phyloP scores from a whole-genome alignment of 352 stramenopile genomes.

The Globisporangium splendens region DNA sequence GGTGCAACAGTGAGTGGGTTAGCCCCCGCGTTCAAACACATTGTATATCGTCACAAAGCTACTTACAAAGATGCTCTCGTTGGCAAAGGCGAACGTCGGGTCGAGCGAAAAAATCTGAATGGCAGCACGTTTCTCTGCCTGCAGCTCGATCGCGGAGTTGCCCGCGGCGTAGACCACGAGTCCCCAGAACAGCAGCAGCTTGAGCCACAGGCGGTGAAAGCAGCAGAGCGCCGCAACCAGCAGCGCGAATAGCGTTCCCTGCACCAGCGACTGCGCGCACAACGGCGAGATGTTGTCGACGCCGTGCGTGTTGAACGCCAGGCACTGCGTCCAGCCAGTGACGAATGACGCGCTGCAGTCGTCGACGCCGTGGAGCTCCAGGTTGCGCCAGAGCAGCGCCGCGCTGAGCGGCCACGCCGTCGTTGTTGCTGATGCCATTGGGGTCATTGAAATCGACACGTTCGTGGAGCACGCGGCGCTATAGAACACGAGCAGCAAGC shows the following conservation, averaged over 20 bases:
- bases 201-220: constrained; percentile 64
- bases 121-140: constrained; percentile 43
- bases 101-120: constrained; percentile 71
- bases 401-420: too few relatives aligned
- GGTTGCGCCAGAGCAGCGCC: constrained; percentile 22
- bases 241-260: constrained; percentile 15
- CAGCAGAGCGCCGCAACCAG: constrained; percentile 23
- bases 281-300: constrained; percentile 4
- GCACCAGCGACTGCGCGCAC: constrained; percentile 15
- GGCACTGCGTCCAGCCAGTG: constrained; percentile 8
- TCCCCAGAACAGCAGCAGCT: constrained; percentile 46
- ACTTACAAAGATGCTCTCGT: constrained; percentile 81
- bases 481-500: constrained; percentile 19
- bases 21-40: not conserved
- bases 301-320: constrained; percentile 9
- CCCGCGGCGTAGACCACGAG: constrained; percentile 21
- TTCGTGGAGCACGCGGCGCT: constrained; percentile 18
- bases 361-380: constrained; percentile 14
- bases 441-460: not conserved
- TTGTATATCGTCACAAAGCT: not conserved
- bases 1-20: not conserved
- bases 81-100: constrained; percentile 72
- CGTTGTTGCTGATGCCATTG: too few relatives aligned
- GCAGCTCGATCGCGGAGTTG: constrained; percentile 35
- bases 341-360: constrained; percentile 13